Conservation (phyloP, 768 basidiomycete species). For the Russula earlei region DNA sequence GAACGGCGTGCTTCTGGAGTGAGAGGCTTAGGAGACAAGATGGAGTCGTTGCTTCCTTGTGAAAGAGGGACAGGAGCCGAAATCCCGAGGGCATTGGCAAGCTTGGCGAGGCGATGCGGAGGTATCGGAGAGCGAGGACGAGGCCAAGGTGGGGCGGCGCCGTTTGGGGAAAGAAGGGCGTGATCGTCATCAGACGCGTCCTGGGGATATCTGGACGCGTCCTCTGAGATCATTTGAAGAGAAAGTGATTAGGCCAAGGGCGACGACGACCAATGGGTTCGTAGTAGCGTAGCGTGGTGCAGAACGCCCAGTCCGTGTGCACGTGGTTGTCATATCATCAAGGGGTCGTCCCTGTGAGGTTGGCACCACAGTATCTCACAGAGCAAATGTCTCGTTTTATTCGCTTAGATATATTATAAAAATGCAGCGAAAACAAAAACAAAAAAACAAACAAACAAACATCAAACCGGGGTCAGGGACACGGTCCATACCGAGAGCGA, state of each 20-base stretch:
- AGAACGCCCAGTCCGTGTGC: not conserved
- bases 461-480: no score
- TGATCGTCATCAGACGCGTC: conserved; percentile 1
- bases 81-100: conserved; percentile 81
- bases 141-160: conserved; percentile 37
- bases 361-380: no score
- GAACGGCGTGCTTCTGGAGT: conserved; percentile 24
- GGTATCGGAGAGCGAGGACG: conserved; percentile 64
- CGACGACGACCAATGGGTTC: no score
- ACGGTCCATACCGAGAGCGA: no score
- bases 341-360: no score
- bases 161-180: conserved; percentile 2
- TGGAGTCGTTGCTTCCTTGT: conserved; percentile 12
- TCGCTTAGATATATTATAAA: no score
- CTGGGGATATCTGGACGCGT: conserved; percentile 6
- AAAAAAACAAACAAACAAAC: no score
- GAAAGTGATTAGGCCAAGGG: not conserved
- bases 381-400: no score
- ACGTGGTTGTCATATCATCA: not conserved
- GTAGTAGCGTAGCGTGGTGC: no score
- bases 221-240: not conserved
- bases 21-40: conserved; percentile 10
- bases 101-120: conserved; percentile 68
- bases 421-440: no score
- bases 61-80: conserved; percentile 59